A percentile compares a stretch with the other conserved stretches of the same genome.
These are phyloP conservation scores for Ceratobasidium papillatum DNA, from an alignment of 1,284 basidiomycete species.

Conservation along the genomic window DNA sequence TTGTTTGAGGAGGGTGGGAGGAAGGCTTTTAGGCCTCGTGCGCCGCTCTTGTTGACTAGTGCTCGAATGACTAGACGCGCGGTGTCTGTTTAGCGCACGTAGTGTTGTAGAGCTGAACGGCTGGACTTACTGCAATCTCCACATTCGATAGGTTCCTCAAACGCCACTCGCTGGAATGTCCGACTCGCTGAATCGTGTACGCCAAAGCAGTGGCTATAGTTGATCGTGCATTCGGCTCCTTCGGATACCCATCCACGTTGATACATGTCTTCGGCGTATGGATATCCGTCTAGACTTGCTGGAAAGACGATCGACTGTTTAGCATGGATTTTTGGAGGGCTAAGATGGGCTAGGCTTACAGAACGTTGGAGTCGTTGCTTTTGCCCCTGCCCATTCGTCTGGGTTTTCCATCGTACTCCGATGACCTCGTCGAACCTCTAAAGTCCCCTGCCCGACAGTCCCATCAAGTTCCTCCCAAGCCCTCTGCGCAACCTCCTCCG, in stretches of 20 bases:
- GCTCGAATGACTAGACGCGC: conserved; percentile 39
- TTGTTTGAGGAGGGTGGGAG: conserved; percentile 12
- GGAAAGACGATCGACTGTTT: background rate
- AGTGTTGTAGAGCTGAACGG: background rate
- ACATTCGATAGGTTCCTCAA: conserved; percentile 26
- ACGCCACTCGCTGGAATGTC: conserved; percentile 30
- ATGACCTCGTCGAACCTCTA: background rate
- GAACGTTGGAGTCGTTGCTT: conserved; percentile 6
- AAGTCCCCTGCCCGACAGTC: background rate
- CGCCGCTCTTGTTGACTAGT: conserved; percentile 37
- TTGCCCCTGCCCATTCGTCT: conserved; percentile 21
- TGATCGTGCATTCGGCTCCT: conserved; percentile 18
- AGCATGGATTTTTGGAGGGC: background rate
- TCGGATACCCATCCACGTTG: conserved; percentile 25
- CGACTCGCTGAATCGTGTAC: conserved; percentile 25
- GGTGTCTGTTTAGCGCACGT: background rate
- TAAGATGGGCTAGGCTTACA: background rate
- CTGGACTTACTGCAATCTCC: conserved; percentile 31
- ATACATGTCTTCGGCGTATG: conserved; percentile 33
- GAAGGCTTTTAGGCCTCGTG: conserved; percentile 39
- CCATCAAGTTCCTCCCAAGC: conserved; percentile 18
- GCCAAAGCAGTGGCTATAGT: conserved; percentile 3
- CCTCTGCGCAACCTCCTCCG: background rate
- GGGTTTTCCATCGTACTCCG: conserved; percentile 15
- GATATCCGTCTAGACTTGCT: conserved; percentile 33